Evolutionary conservation across 78 protist species (phyloP), one percentile per base, ranked within the genome.

Genomic region (Acrasis kona): DNA sequence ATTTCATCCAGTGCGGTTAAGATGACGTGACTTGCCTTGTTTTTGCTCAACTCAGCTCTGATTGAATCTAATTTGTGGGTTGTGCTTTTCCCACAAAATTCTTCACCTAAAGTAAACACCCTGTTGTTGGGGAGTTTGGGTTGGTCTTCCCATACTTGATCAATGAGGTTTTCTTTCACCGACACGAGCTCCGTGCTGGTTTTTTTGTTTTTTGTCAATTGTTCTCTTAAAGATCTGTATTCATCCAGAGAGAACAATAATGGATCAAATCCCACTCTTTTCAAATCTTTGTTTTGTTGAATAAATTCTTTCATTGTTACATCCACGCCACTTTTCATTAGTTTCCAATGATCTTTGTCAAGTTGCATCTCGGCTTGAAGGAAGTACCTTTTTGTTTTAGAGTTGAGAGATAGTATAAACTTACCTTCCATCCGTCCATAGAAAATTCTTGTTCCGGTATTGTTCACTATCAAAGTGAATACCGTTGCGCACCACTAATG

Each of bases 341-440:
- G 81, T 38, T 31, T 61, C 93, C 93, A 92, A 37, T n/a, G n/a
- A 34, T 64, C 40, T 10, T 28, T 35, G 27, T 79, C 80, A 12
- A 93, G 64, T 74, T 91, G 87, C 64, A 80, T 29, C 27, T 41
- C 81, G 9, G 97, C 97, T 77, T 90, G 92, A 38, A 81, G 19
- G 76, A 73, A 89, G 75, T 92, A 92, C n/a, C n/a, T n/a, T n/a
- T n/a, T n/a, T n/a, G n/a, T n/a, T n/a, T n/a, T n/a, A n/a, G n/a
- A n/a, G n/a, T n/a, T n/a, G n/a, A n/a, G n/a, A n/a, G n/a, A n/a
- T n/a, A n/a, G n/a, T n/a, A n/a, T n/a, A n/a, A n/a, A n/a, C n/a
- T n/a, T n/a, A n/a, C 39, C 12, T 72, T 5, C 93, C 96, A 39
- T 95, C 98, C 2, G 98, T 93, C 97, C 97, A 95, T 32, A 95